Conservation (phyloP, 495 filamentous ascomycete genomes). For the Aspergillus ellipticus region DNA sequence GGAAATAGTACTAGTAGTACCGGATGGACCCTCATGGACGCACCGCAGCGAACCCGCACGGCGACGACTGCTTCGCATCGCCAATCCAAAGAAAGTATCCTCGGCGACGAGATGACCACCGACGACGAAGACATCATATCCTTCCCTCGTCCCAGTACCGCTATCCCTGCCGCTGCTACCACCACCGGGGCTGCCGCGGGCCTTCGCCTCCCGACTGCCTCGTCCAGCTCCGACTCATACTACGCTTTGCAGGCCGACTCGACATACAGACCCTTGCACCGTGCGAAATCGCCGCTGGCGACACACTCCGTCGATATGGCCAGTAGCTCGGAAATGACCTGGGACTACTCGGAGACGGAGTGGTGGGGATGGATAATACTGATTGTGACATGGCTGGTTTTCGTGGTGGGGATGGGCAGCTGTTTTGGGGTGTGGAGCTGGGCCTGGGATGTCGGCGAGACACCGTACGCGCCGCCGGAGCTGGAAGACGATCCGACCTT, state of each 20-base stretch:
- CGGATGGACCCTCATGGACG: constrained; percentile 26
- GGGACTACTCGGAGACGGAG: constrained; percentile 89
- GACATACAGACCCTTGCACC: constrained; percentile 38
- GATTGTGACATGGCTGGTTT: constrained; percentile 85
- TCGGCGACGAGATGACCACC: constrained; percentile 66
- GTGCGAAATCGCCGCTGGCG: constrained; percentile 60
- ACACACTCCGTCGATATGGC: constrained; percentile 39
- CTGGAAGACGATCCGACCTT: constrained; percentile 89
- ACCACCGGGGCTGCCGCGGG: constrained; percentile 17
- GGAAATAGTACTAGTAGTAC: constrained; percentile 4
- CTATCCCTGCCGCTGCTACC: constrained; percentile 26
- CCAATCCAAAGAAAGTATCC: constrained; percentile 50
- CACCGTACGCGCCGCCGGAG: constrained; percentile 87
- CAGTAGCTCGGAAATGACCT: constrained; percentile 45
- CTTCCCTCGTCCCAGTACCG: constrained; percentile 42
- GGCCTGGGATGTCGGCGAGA: constrained; percentile 99
- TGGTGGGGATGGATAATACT: constrained; percentile 97
- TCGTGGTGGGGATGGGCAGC: constrained; percentile 91
- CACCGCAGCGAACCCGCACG: constrained; percentile 20
- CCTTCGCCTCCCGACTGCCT: constrained; percentile 40
- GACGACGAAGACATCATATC: constrained; percentile 74
- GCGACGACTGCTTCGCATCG: constrained; percentile 19
- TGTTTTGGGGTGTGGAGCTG: constrained; percentile 98
- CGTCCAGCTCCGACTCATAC: constrained; percentile 66
- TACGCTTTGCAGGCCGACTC: constrained; percentile 45